Base-by-base conservation (phyloP, 225 moss, liverwort and hornwort genomes). In the Marchantia polymorpha region DNA sequence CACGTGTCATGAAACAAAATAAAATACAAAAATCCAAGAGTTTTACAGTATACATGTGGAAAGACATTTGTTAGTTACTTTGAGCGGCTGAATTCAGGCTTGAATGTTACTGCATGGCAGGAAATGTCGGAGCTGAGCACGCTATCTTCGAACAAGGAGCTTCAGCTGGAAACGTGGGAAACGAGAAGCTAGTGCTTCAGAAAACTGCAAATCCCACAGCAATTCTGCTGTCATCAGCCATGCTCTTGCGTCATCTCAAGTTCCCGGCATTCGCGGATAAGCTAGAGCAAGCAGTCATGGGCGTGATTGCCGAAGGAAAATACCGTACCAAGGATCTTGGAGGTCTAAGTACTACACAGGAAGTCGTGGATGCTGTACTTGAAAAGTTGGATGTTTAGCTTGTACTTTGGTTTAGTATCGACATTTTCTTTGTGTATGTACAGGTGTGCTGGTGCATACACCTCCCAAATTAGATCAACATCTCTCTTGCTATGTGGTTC, bases 141-240 rank as follows among this genome's bases (percentile, higher is more conserved):
- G 99, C 99, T 61, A 92, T 99, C 78, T 99, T 99, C 84, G 99
- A 99, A 88, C 99, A 99, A 83, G 99, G 99, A 77, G 99, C 99
- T 72, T 99, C 99, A 69, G 99, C 99, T 61, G 99, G 99, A 66
- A 99, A 99, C 74, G 99, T 99, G 55, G 99, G 99, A 64, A 99
- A 93, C 76, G 99, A 99, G 77, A 93, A 95, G 85, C 83, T 99
- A 12, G 93, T 99, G 56, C 84, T 86, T 74, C 91, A 91, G 78
- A 89, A 90, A 64, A 84, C 89, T 30, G 99, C 99, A 10, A 99
- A 99, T 50, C 99, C 99, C 53, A 91, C 86, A 67, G 99, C 99
- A 77, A 83, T 95, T 73, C 80, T 99, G 48, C 86, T 99, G 68
- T 99, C 99, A 26, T 95, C 99, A 70, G 99, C 95, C 50, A 99